phyloP scores from a whole-genome alignment of 2,329 filamentous ascomycete genomes.

The Chaetomiaceae sp. region DNA sequence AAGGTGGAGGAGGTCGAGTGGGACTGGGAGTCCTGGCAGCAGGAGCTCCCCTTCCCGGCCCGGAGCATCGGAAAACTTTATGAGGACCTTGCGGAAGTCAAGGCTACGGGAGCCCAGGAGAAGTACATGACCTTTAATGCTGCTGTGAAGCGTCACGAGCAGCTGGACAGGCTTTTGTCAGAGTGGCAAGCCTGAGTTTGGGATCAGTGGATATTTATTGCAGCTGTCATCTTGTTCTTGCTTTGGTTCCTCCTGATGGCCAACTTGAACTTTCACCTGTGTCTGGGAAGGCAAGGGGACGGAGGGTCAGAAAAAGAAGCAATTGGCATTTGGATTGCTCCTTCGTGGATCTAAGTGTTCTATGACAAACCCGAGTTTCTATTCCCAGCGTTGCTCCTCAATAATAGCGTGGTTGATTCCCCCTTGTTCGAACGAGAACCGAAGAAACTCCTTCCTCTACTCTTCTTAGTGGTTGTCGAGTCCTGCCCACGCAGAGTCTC shows the following conservation, averaged over 20 bases:
- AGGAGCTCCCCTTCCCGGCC: constrained; percentile 39
- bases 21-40: constrained; percentile 44
- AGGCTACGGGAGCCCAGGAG: constrained; percentile 27
- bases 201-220: too few relatives aligned
- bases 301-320: too few relatives aligned
- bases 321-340: not conserved
- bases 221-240: too few relatives aligned
- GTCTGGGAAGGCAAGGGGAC: too few relatives aligned
- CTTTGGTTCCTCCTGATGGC: too few relatives aligned
- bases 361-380: constrained; percentile 3
- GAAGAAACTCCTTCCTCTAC: constrained; percentile 5
- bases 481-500: constrained; percentile 12
- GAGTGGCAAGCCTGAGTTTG: constrained; percentile 20
- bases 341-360: not conserved
- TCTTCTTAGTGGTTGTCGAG: not conserved
- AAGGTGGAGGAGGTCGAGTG: constrained; percentile 40
- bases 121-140: constrained; percentile 36
- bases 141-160: constrained; percentile 43
- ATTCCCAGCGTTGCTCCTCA: not conserved
- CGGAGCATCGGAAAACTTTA: constrained; percentile 52
- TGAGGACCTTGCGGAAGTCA: constrained; percentile 42
- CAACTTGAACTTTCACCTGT: too few relatives aligned
- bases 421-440: constrained; percentile 2
- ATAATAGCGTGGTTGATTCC: not conserved
- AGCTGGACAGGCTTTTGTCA: constrained; percentile 36